Conservation (phyloP, 2,329 filamentous ascomycete species). For the Akanthomyces uredinophilus region DNA sequence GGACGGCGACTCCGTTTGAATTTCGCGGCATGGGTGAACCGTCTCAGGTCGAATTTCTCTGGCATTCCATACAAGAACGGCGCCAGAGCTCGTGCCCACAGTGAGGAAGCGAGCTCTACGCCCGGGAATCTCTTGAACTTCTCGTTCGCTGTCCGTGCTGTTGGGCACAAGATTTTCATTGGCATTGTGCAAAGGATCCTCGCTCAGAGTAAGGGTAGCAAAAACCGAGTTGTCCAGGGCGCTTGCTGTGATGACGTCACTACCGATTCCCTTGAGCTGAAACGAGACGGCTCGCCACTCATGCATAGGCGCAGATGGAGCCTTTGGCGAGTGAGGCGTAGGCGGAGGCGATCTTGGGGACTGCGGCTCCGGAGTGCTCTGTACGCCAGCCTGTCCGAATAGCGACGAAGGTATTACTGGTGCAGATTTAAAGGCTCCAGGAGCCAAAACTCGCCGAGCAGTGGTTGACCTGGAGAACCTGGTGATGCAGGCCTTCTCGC, state of each 20-base stretch:
- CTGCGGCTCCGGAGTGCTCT: slow-evolving; percentile 19
- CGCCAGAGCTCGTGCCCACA: slow-evolving; percentile 71
- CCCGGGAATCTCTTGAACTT: slow-evolving; percentile 66
- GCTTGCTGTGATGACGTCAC: slow-evolving; percentile 61
- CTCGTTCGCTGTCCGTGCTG: slow-evolving; percentile 33
- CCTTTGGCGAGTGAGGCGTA: slow-evolving; percentile 19
- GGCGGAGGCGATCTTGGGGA: slow-evolving; percentile 21
- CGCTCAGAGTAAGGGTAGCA: slow-evolving; percentile 64
- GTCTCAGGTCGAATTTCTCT: slow-evolving; percentile 47
- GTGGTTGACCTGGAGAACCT: slow-evolving; percentile 38
- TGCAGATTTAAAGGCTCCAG: not conserved
- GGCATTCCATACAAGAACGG: slow-evolving; percentile 80
- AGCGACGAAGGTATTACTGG: not conserved
- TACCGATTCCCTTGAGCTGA: slow-evolving; percentile 52
- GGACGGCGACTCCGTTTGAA: slow-evolving; percentile 85
- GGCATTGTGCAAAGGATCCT: slow-evolving; percentile 61
- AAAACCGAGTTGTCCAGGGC: slow-evolving; percentile 71
- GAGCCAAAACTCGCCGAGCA: not conserved
- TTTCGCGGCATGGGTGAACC: slow-evolving; percentile 68
- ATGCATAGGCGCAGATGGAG: slow-evolving; percentile 20
- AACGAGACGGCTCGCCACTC: slow-evolving; percentile 28
- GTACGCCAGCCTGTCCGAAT: slow-evolving; percentile 4
- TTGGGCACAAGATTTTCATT: slow-evolving; percentile 48
- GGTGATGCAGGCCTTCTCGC: slow-evolving; percentile 37
- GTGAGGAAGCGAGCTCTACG: slow-evolving; percentile 77